phyloP scores from a whole-genome alignment of 495 filamentous ascomycete genomes.

The Neurospora intermedia region DNA sequence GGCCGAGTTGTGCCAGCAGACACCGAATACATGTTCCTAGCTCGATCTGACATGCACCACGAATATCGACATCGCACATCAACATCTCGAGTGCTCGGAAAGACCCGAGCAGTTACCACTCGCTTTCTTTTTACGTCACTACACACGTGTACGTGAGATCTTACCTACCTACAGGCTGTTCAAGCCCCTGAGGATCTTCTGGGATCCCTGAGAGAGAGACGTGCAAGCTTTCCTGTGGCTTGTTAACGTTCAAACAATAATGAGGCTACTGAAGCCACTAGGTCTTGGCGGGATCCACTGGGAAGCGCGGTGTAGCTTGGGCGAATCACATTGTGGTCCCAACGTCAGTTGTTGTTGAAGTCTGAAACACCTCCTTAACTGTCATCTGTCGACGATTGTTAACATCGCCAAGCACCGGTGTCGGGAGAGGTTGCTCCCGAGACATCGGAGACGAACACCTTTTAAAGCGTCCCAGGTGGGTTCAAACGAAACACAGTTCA shows the following conservation, averaged over 20 bases:
- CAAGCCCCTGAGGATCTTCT: background rate
- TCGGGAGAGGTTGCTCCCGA: background rate
- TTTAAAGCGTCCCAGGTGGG: too few species aligned
- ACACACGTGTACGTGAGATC: background rate
- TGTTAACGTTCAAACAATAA: background rate
- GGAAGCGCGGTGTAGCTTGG: background rate
- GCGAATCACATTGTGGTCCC: background rate
- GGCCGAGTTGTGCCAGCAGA: background rate
- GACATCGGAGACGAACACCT: background rate
- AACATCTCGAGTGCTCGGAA: background rate
- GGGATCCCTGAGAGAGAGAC: background rate
- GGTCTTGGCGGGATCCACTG: background rate
- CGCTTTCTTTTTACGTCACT: background rate
- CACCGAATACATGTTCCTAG: background rate
- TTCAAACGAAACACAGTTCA: too few species aligned
- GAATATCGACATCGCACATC: background rate
- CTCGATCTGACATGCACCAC: background rate
- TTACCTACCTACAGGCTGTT: background rate
- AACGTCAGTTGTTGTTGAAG: background rate
- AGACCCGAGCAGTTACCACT: background rate
- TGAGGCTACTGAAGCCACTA: background rate
- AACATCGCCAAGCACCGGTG: background rate
- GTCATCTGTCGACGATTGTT: background rate
- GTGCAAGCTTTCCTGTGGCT: background rate
- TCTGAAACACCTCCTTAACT: background rate